Percentiles rank a stretch among this genome's conserved stretches.
Conservation (phyloP, 257 asterid genomes). For the Lithospermum erythrorhizon region DNA sequence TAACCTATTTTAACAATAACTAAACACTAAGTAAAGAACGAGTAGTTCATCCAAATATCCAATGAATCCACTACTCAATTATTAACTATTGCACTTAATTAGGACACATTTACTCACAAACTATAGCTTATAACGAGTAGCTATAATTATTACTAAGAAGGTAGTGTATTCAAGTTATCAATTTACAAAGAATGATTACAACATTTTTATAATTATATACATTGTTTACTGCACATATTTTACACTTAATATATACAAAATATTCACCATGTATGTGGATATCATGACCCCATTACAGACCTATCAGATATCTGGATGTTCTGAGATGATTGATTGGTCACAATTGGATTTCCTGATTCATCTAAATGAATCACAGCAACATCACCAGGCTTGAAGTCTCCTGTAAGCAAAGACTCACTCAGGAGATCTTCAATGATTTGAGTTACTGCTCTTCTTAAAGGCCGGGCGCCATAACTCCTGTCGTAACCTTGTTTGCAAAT, state of each 20-base stretch:
- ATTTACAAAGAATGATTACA: neutral
- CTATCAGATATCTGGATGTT: constrained; percentile 36
- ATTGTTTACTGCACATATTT: neutral
- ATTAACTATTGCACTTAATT: too few species aligned
- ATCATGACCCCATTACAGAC: constrained; percentile 11
- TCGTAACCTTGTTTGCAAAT: constrained; percentile 85
- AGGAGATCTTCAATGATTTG: constrained; percentile 59
- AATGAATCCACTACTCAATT: too few species aligned
- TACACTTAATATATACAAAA: neutral
- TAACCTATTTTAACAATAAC: too few species aligned
- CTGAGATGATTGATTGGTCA: constrained; percentile 37
- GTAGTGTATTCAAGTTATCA: neutral
- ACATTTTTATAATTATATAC: neutral
- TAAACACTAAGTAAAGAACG: too few species aligned
- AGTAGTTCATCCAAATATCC: too few species aligned
- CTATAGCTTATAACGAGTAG: neutral
- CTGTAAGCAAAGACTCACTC: constrained; percentile 79
- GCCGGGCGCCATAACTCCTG: constrained; percentile 88
- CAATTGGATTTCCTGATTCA: constrained; percentile 71
- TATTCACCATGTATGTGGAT: neutral
- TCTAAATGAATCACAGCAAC: constrained; percentile 59
- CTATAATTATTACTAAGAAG: neutral
- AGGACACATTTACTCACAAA: too few species aligned
- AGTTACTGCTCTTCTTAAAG: constrained; percentile 81
- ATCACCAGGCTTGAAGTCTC: constrained; percentile 55